Evolutionary conservation across 2,329 filamentous ascomycete genomes (phyloP).

Genomic region (Fusarium anguioides): DNA sequence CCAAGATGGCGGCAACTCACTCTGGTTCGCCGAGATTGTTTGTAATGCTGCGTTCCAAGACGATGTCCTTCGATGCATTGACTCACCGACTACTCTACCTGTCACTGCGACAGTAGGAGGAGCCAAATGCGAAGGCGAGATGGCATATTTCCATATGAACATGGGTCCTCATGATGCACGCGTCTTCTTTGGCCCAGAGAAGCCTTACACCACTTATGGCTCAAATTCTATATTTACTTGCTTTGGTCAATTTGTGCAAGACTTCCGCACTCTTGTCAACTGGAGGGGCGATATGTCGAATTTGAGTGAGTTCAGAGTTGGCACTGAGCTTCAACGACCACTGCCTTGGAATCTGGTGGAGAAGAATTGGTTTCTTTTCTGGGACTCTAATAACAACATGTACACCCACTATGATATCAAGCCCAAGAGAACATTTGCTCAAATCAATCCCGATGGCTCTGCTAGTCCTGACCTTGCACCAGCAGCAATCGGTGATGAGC

Average conservation of each 20-base stretch:
- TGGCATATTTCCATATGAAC: conserved; percentile 56
- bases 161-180: conserved; percentile 69
- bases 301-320: conserved; percentile 52
- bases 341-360: conserved; percentile 58
- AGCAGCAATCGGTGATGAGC: conserved; percentile 52
- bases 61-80: conserved; percentile 56
- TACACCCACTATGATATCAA: conserved; percentile 66
- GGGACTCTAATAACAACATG: conserved; percentile 59
- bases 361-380: conserved; percentile 74
- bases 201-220: conserved; percentile 64
- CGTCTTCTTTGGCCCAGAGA: conserved; percentile 64
- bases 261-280: conserved; percentile 62
- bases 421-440: conserved; percentile 62
- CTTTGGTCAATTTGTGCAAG: conserved; percentile 67
- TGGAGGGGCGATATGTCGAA: conserved; percentile 50
- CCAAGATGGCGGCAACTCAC: conserved; percentile 37
- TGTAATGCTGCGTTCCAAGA: conserved; percentile 62
- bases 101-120: conserved; percentile 58
- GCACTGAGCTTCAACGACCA: conserved; percentile 65
- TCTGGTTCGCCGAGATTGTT: conserved; percentile 57
- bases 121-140: conserved; percentile 58
- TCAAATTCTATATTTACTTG: conserved; percentile 66
- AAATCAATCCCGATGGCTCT: conserved; percentile 57
- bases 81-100: conserved; percentile 55
- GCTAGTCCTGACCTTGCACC: conserved; percentile 60